Evolutionary conservation across 257 asterid genomes (phyloP).

Genomic region (Gentiana dahurica): DNA sequence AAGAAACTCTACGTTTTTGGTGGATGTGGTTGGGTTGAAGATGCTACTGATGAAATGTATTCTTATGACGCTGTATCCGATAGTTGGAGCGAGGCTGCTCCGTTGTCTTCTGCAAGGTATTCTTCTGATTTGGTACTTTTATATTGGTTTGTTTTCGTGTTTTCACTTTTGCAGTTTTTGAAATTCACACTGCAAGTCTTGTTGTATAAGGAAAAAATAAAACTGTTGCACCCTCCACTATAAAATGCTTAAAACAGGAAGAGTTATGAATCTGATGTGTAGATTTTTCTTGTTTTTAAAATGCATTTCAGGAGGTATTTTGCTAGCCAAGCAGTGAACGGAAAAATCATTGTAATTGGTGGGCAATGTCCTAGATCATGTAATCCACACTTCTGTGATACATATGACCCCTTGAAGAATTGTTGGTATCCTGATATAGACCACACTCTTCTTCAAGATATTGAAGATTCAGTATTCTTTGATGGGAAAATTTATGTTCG

Average conservation of each 20-base stretch:
- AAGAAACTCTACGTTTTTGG: conserved; percentile 61
- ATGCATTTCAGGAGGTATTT: conserved; percentile 50
- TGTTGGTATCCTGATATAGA: conserved; percentile 43
- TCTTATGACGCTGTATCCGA: conserved; percentile 49
- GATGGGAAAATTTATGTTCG: conserved; percentile 59
- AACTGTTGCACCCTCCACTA: too few relatives aligned
- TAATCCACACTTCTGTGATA: conserved; percentile 52
- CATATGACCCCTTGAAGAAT: conserved; percentile 34
- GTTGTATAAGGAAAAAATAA: background rate
- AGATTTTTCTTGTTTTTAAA: conserved; percentile 5
- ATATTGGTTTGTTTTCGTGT: too few relatives aligned
- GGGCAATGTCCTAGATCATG: conserved; percentile 52
- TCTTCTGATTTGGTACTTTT: background rate
- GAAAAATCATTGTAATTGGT: conserved; percentile 61
- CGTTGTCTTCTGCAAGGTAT: conserved; percentile 62
- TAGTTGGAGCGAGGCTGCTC: conserved; percentile 45
- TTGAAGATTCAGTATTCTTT: conserved; percentile 49
- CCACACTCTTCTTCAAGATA: conserved; percentile 34
- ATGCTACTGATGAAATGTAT: conserved; percentile 60
- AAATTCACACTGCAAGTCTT: background rate
- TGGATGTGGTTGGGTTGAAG: conserved; percentile 82
- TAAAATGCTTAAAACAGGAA: too few relatives aligned
- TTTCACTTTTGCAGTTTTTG: background rate
- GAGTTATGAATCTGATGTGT: background rate
- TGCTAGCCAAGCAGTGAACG: conserved; percentile 47